Evolutionary conservation across 2,329 filamentous ascomycete species (phyloP), one percentile per base, ranked within the genome.

Genomic region (Capronia epimyces): DNA sequence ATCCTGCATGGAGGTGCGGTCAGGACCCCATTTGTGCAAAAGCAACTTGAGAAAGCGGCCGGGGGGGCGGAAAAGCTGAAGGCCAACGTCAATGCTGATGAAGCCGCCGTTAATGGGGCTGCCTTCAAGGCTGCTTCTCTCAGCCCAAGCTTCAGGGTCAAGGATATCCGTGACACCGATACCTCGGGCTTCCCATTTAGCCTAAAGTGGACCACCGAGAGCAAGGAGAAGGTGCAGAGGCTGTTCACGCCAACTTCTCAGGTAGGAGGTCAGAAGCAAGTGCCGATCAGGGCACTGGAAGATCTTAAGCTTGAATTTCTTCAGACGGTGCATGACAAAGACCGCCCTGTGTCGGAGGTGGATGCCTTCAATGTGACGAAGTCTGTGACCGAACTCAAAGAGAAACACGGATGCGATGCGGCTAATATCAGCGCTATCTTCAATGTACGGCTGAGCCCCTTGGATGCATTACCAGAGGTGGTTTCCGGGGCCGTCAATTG

Each of bases 141-240:
- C 52, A 96, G 89, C 71, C 89, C 91, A 34, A 91, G 87, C 67
- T 98, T 98, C 82, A 85, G 89, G 55, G 93, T 98, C 66, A 98
- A 97, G 77, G 93, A 97, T 65, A 98, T 98, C 59, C 80, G 87
- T 52, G 81, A 87, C 45, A 78, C 75, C n/a, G 93, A 98, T 62
- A 81, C 79, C 18, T 80, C 87, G 36, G 77, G 77, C 37, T 96
- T 93, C 66, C 75, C 83, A 1, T 79, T 86, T 22, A 82, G 83
- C 50, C 79, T 95, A 62, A 86, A 84, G 67, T 95, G 88, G 80
- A 80, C 74, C 31, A 76, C 80, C 50, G 82, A 86, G 56, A 78
- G 80, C 34, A 87, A 91, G 72, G 74, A 81, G 45, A 81, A 84
- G 63, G 81, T 84, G 62, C 88, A 95, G 72, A 86, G 86, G 65